Percentiles rank a stretch among this genome's conserved stretches.
These are phyloP conservation scores for Microthlaspi erraticum DNA, from an alignment of 345 rosid species.

Conservation along the genomic window DNA sequence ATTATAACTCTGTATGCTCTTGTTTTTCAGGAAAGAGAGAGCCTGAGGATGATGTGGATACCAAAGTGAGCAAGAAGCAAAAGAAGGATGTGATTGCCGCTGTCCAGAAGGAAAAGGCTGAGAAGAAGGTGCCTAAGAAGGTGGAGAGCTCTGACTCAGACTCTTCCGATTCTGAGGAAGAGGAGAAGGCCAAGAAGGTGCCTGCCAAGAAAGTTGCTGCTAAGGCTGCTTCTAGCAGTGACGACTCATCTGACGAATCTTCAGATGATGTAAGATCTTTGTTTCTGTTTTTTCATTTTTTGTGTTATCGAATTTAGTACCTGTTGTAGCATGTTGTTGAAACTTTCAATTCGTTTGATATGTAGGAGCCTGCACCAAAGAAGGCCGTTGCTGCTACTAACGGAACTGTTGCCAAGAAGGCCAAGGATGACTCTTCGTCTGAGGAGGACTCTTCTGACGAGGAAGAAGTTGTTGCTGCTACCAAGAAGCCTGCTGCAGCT, in stretches of 20 bases:
- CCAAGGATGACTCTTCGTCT: conserved; percentile 55
- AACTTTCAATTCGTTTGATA: background rate
- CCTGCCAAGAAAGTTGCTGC: conserved; percentile 48
- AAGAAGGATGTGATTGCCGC: conserved; percentile 60
- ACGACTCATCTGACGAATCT: conserved; percentile 43
- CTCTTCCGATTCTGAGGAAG: conserved; percentile 74
- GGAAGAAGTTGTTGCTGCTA: conserved; percentile 36
- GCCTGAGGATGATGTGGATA: conserved; percentile 59
- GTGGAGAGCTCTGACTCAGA: conserved; percentile 52
- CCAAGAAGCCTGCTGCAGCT: conserved; percentile 43
- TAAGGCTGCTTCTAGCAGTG: conserved; percentile 47
- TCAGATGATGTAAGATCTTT: conserved; percentile 41
- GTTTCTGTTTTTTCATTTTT: background rate
- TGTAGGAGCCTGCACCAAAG: conserved; percentile 50
- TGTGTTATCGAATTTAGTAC: background rate
- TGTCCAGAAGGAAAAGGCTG: conserved; percentile 53
- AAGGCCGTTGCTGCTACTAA: conserved; percentile 52
- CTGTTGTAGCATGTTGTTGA: background rate
- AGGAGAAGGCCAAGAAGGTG: conserved; percentile 46
- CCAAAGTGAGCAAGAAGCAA: conserved; percentile 69
- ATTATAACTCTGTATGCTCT: background rate
- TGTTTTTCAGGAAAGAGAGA: conserved; percentile 65
- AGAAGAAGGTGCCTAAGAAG: conserved; percentile 57
- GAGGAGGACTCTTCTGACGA: conserved; percentile 56
- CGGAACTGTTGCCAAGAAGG: conserved; percentile 50